These are phyloP conservation scores for Urochloa ruziziensis DNA, from an alignment of 176 grass and related monocot species.

Conservation along the genomic window DNA sequence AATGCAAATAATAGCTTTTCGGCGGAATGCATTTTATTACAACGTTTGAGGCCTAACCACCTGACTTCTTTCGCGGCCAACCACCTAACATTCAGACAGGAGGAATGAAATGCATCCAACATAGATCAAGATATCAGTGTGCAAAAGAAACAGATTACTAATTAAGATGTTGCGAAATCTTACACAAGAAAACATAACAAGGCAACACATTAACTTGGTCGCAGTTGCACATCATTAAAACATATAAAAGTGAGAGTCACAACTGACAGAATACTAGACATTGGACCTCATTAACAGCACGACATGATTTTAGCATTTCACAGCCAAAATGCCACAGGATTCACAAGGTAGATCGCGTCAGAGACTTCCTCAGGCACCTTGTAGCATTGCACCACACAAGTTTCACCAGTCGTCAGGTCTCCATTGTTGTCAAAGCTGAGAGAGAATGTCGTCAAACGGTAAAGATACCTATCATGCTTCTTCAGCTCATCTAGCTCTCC, in stretches of 20 bases:
- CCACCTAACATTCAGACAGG: neutral
- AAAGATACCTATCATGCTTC: neutral
- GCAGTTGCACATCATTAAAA: neutral
- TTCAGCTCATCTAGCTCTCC: neutral
- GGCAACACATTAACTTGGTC: constrained; percentile 25
- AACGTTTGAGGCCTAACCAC: neutral
- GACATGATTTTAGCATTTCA: constrained; percentile 25
- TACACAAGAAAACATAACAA: constrained; percentile 18
- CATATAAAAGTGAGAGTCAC: neutral
- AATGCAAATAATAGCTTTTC: too few species aligned
- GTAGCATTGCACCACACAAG: constrained; percentile 23
- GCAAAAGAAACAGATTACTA: constrained; percentile 3
- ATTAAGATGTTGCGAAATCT: neutral
- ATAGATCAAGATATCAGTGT: constrained; percentile 13
- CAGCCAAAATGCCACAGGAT: constrained; percentile 29
- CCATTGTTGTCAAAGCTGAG: constrained; percentile 9
- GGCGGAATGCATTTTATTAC: too few species aligned
- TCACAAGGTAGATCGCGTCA: neutral
- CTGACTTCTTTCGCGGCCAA: neutral
- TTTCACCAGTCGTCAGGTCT: constrained; percentile 2
- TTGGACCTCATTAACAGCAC: constrained; percentile 5
- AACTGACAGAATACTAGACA: neutral
- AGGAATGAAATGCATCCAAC: neutral
- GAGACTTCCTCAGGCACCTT: neutral
- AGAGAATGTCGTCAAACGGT: constrained; percentile 16